These are phyloP conservation scores for Euphorbia tirucalli DNA, from an alignment of 345 rosid species.

Conservation along the genomic window DNA sequence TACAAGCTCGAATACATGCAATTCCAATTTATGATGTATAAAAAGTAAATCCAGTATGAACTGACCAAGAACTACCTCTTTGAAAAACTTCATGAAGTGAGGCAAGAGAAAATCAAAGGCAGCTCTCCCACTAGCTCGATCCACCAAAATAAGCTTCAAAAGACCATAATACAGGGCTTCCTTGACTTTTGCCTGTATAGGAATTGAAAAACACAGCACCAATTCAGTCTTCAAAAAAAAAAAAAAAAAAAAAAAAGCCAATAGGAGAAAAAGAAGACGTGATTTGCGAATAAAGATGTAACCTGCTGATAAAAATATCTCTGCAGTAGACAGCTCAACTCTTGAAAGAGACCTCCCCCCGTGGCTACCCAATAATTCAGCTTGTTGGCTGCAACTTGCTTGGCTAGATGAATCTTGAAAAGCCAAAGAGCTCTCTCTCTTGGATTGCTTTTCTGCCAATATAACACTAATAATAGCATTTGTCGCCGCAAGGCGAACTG, in stretches of 20 bases:
- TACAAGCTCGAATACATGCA: neutral
- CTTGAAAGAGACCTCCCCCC: conserved; percentile 58
- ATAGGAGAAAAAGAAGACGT: conserved; percentile 1
- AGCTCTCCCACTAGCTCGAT: conserved; percentile 52
- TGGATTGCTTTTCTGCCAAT: conserved; percentile 64
- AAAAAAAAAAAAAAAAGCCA: conserved; percentile 1
- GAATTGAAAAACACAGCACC: conserved; percentile 19
- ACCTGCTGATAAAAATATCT: conserved; percentile 91
- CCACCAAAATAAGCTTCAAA: conserved; percentile 65
- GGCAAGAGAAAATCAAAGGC: conserved; percentile 77
- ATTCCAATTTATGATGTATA: conserved; percentile 14
- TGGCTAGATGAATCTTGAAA: conserved; percentile 85
- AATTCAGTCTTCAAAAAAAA: conserved; percentile 21
- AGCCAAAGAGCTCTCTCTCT: conserved; percentile 41
- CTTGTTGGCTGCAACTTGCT: conserved; percentile 87
- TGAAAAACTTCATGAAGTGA: conserved; percentile 64
- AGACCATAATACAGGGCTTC: conserved; percentile 66
- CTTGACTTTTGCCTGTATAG: conserved; percentile 59
- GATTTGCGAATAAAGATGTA: conserved; percentile 1
- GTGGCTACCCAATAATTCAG: conserved; percentile 41
- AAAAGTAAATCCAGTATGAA: conserved; percentile 18
- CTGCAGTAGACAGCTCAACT: conserved; percentile 72
- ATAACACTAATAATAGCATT: conserved; percentile 56
- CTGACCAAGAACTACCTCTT: conserved; percentile 49
- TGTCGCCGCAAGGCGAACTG: conserved; percentile 71